Conservation (phyloP, 768 basidiomycete genomes). For the Hydnomerulius pinastri region DNA sequence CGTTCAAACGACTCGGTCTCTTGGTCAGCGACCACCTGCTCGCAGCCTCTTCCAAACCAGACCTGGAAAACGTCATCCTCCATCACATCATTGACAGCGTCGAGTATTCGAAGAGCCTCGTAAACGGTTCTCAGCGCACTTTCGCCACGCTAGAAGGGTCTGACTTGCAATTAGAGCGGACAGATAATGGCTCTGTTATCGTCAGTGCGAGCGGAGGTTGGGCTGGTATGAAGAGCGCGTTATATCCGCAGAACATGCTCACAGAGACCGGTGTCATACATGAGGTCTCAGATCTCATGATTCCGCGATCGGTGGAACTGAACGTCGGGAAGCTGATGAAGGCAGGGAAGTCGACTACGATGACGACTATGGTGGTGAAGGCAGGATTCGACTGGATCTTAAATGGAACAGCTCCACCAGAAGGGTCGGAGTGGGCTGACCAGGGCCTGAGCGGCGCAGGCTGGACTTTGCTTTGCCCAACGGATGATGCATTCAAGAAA, state of each 20-base stretch:
- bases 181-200: constrained; percentile 47
- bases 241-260: constrained; percentile 66
- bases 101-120: constrained; percentile 65
- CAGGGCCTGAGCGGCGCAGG: constrained; percentile 48
- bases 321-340: constrained; percentile 88
- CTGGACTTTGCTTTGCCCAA: constrained; percentile 91
- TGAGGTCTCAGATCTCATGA: constrained; percentile 78
- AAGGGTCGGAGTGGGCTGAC: constrained; percentile 66
- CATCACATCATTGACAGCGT: constrained; percentile 83
- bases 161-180: constrained; percentile 70
- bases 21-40: constrained; percentile 88
- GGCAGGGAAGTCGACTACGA: constrained; percentile 87
- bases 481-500: constrained; percentile 88
- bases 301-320: constrained; percentile 85
- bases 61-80: constrained; percentile 81
- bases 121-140: constrained; percentile 66
- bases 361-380: constrained; percentile 79
- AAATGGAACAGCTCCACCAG: constrained; percentile 79
- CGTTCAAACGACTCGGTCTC: constrained; percentile 81
- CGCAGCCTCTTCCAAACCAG: constrained; percentile 70
- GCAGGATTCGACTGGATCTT: constrained; percentile 91
- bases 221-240: constrained; percentile 63
- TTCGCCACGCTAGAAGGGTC: constrained; percentile 86
- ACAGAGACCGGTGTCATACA: constrained; percentile 92
- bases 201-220: constrained; percentile 77